These are phyloP conservation scores for Magnaporthales sp. DNA, from an alignment of 2,329 filamentous ascomycete genomes.

Conservation along the genomic window DNA sequence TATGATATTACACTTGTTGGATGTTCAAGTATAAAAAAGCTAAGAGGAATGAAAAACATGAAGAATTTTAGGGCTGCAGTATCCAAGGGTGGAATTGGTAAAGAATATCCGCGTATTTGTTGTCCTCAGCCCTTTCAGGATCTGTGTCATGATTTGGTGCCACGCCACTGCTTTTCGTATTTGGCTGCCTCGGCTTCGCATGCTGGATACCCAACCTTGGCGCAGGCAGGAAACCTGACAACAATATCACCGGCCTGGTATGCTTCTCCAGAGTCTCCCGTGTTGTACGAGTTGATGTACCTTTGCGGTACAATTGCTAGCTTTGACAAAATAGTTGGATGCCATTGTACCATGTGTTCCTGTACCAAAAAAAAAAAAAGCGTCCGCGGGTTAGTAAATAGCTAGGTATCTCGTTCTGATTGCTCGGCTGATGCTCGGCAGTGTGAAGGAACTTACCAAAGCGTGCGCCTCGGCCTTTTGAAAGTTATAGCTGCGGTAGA, in stretches of 20 bases:
- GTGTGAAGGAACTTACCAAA: constrained; percentile 47
- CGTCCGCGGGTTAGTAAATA: neutral
- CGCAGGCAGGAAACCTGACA: constrained; percentile 69
- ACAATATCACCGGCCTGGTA: constrained; percentile 83
- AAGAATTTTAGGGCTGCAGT: neutral
- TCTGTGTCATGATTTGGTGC: constrained; percentile 13
- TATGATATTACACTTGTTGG: neutral
- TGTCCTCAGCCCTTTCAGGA: neutral
- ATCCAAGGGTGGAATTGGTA: neutral
- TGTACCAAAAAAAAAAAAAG: constrained; percentile 25
- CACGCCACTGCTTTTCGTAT: constrained; percentile 38
- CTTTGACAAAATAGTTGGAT: constrained; percentile 87
- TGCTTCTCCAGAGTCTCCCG: constrained; percentile 43
- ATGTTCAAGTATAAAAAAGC: neutral
- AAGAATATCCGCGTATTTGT: neutral
- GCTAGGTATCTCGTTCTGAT: neutral
- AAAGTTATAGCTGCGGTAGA: constrained; percentile 93
- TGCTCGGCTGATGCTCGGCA: neutral
- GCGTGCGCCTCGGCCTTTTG: constrained; percentile 91
- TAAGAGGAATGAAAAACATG: neutral
- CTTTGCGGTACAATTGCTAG: constrained; percentile 84
- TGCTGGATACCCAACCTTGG: constrained; percentile 42
- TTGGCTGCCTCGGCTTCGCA: constrained; percentile 64
- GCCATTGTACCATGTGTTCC: constrained; percentile 93
- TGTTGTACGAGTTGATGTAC: constrained; percentile 70